Evolutionary conservation across 139 green algal species (phyloP).

Genomic region (Zygnema cylindricum): DNA sequence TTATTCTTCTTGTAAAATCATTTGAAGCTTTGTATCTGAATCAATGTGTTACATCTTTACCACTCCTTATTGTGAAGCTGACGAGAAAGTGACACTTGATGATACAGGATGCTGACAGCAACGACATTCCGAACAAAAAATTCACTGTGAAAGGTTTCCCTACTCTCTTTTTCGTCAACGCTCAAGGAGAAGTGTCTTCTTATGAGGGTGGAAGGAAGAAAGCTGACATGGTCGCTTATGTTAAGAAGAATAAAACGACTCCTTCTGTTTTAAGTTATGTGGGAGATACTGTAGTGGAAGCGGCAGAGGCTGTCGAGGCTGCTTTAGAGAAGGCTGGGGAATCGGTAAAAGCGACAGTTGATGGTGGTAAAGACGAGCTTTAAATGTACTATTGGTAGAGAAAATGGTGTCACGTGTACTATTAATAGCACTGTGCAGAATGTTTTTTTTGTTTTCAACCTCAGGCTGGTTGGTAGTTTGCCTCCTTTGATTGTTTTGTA

Average conservation of each 20-base stretch:
- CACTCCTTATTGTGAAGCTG: no score
- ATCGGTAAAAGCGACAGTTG: not conserved
- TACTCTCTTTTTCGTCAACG: slow-evolving; percentile 40
- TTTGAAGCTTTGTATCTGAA: no score
- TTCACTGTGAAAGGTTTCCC: slow-evolving; percentile 57
- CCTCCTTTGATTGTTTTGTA: no score
- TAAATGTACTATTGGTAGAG: no score
- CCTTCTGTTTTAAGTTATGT: not conserved
- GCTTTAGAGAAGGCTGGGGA: slow-evolving; percentile 16
- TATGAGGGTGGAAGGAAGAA: slow-evolving; percentile 43
- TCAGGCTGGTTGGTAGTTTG: no score
- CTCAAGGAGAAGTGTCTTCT: slow-evolving; percentile 11
- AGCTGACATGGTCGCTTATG: slow-evolving; percentile 27
- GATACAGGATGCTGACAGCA: slow-evolving; percentile 38
- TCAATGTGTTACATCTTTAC: no score
- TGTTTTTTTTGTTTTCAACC: no score
- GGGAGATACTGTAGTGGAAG: not conserved
- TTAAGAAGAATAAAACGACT: slow-evolving; percentile 37
- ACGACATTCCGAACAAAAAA: slow-evolving; percentile 40
- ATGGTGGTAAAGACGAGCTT: slow-evolving; percentile 15
- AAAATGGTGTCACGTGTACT: no score
- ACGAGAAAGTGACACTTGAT: no score
- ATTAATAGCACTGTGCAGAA: no score
- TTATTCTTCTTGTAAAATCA: no score
- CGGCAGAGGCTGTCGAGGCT: slow-evolving; percentile 11